These are phyloP conservation scores for Auricularia cornea DNA, from an alignment of 768 basidiomycete genomes.

Conservation along the genomic window DNA sequence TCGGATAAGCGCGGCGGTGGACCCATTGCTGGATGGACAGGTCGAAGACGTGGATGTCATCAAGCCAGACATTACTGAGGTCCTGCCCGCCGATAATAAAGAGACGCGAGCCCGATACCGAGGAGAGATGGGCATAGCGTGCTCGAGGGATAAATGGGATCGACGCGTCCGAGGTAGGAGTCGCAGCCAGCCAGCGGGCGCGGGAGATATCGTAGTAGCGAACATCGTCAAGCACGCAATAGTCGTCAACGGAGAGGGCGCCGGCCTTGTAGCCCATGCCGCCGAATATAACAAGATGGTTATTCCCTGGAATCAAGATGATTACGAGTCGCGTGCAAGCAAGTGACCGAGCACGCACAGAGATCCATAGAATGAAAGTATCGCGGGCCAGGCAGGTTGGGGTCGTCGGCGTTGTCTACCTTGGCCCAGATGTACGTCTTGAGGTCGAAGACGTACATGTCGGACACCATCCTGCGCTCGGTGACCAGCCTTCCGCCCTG, in stretches of 20 bases:
- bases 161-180: conserved; percentile 1
- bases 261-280: conserved; percentile 85
- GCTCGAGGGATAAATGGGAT: conserved; percentile 55
- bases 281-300: conserved; percentile 86
- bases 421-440: conserved; percentile 74
- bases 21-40: conserved; percentile 68
- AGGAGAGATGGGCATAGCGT: conserved; percentile 91
- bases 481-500: conserved; percentile 84
- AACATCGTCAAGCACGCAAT: conserved; percentile 89
- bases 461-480: conserved; percentile 80
- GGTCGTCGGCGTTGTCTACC: conserved; percentile 49
- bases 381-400: conserved; percentile 68
- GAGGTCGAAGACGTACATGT: conserved; percentile 86
- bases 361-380: conserved; percentile 94
- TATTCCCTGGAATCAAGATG: conserved; percentile 53
- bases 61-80: conserved; percentile 85
- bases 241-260: conserved; percentile 62
- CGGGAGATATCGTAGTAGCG: conserved; percentile 76
- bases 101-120: conserved; percentile 73
- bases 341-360: conserved; percentile 37
- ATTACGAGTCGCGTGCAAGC: conserved; percentile 1
- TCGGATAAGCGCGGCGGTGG: conserved; percentile 67
- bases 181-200: conserved; percentile 57
- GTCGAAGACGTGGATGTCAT: conserved; percentile 89
- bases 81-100: conserved; percentile 96